These are phyloP conservation scores for Cladosporium halotolerans DNA, from an alignment of 2,329 filamentous ascomycete genomes.

Conservation along the genomic window DNA sequence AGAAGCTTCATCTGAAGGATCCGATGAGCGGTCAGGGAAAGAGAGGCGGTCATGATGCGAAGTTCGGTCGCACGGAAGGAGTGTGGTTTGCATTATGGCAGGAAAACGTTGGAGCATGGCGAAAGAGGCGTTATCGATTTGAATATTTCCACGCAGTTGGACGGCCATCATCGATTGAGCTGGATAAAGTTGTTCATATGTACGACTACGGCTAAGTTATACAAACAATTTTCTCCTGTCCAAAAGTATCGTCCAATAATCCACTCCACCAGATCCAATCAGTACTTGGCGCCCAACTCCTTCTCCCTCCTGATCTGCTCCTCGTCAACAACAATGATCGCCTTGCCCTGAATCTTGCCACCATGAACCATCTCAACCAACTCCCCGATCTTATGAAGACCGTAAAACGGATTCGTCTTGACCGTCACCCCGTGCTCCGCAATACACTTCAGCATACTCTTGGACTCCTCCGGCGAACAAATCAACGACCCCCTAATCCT, in stretches of 20 bases:
- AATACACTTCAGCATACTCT: slow-evolving; percentile 30
- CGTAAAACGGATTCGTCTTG: slow-evolving; percentile 47
- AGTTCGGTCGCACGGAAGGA: background rate
- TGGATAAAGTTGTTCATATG: background rate
- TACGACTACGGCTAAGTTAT: slow-evolving; percentile 1
- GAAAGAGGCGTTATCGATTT: slow-evolving; percentile 6
- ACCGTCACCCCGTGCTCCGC: slow-evolving; percentile 41
- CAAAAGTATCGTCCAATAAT: background rate
- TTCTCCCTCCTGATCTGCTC: slow-evolving; percentile 43
- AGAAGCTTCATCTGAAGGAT: background rate
- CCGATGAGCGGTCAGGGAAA: background rate
- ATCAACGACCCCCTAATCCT: slow-evolving; percentile 39
- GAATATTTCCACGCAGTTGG: background rate
- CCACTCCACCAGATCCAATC: background rate
- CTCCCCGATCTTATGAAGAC: slow-evolving; percentile 47
- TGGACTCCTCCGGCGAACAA: slow-evolving; percentile 29
- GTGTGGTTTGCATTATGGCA: background rate
- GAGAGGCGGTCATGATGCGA: no score
- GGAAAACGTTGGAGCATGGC: slow-evolving; percentile 7
- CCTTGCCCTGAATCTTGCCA: slow-evolving; percentile 52
- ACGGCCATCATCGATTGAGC: background rate
- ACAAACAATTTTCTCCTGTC: background rate
- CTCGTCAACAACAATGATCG: slow-evolving; percentile 47
- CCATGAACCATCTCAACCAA: slow-evolving; percentile 46
- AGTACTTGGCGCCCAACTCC: slow-evolving; percentile 32